Conservation (phyloP, 2,329 filamentous ascomycete genomes). For the Fusarium abutilonis region DNA sequence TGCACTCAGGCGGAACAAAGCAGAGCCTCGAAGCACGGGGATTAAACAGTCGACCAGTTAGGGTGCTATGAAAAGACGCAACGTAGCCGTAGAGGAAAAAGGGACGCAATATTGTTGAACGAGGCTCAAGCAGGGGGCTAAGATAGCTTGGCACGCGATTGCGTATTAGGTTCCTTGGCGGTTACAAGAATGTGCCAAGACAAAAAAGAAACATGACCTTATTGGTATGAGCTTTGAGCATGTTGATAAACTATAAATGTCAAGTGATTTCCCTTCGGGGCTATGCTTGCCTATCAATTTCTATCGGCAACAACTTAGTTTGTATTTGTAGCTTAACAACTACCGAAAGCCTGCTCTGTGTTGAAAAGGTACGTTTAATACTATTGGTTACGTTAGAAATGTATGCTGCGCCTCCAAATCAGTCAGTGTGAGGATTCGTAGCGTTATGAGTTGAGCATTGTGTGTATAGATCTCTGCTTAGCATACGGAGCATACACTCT, state of each 20-base stretch:
- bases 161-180: slow-evolving; percentile 10
- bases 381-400: too few species aligned
- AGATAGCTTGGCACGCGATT: slow-evolving; percentile 18
- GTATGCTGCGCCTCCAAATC: too few species aligned
- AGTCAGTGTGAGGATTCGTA: too few species aligned
- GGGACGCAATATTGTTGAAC: neutral
- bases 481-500: too few species aligned
- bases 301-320: neutral
- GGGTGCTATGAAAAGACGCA: neutral
- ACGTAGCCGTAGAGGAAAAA: neutral
- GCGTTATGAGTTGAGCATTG: too few species aligned
- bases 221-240: too few species aligned
- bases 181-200: neutral
- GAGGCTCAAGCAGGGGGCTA: neutral
- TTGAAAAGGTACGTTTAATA: too few species aligned
- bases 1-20: neutral
- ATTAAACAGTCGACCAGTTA: neutral
- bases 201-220: too few species aligned
- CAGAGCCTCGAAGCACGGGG: neutral
- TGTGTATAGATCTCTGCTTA: too few species aligned
- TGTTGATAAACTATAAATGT: too few species aligned
- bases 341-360: too few species aligned
- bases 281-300: neutral
- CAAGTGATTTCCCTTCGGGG: neutral
- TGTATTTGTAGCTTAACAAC: too few species aligned